Conservation (phyloP, 768 basidiomycete species). For the Tubosaeta sp. region DNA sequence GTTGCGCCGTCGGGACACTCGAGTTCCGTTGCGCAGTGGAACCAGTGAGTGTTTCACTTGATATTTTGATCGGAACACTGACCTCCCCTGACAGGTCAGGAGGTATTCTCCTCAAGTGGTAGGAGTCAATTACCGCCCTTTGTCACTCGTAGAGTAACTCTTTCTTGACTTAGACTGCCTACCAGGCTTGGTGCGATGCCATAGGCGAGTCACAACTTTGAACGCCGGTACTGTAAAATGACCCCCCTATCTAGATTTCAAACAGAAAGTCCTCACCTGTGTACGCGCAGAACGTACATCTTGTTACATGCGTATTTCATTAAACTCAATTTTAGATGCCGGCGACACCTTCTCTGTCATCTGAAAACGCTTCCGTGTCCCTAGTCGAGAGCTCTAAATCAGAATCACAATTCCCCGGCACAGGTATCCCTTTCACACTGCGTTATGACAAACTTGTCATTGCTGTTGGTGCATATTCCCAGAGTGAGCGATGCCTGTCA, state of each 20-base stretch:
- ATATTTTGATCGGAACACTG: conserved; percentile 1
- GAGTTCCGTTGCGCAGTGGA: conserved; percentile 80
- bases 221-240: not conserved
- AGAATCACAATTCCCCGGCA: conserved; percentile 16
- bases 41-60: conserved; percentile 46
- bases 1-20: conserved; percentile 74
- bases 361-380: conserved; percentile 20
- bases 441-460: conserved; percentile 80
- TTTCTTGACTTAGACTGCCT: conserved; percentile 41
- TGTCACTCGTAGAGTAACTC: not conserved
- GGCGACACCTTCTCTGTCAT: conserved; percentile 46
- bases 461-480: conserved; percentile 80
- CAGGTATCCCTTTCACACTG: conserved; percentile 47
- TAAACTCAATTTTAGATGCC: conserved; percentile 46
- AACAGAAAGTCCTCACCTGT: conserved; percentile 54
- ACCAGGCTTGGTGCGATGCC: conserved; percentile 73
- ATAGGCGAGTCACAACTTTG: conserved; percentile 43
- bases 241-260: conserved; percentile 47
- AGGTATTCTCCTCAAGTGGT: conserved; percentile 55
- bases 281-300: conserved; percentile 36
- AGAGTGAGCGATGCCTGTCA: conserved; percentile 48
- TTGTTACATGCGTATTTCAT: not conserved
- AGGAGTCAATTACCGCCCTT: conserved; percentile 15
- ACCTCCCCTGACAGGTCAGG: conserved; percentile 39
- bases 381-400: conserved; percentile 14